Conservation (phyloP, 176 grass and related monocot species). For the Leersia perrieri region DNA sequence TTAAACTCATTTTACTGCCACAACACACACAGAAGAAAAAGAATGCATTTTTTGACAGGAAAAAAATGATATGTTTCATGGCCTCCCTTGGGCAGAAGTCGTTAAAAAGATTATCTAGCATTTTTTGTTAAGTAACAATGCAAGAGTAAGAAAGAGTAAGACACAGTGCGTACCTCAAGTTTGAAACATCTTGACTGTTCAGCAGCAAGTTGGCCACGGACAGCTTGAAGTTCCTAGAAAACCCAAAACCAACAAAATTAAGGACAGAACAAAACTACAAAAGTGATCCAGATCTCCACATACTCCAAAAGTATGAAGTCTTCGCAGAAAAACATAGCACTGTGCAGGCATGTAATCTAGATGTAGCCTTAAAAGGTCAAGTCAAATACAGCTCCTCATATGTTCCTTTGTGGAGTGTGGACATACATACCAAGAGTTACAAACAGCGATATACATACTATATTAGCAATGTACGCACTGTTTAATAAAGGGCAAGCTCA, state of each 20-base stretch:
- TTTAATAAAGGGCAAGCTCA: constrained; percentile 5
- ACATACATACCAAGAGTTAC: not conserved
- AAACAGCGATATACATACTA: not conserved
- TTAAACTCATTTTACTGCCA: not conserved
- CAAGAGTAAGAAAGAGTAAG: no score
- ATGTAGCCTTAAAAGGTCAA: not conserved
- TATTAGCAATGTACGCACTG: not conserved
- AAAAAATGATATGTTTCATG: not conserved
- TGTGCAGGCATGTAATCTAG: not conserved
- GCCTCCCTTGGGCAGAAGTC: not conserved
- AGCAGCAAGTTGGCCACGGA: constrained; percentile 89
- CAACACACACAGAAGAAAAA: not conserved
- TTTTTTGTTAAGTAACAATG: no score
- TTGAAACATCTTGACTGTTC: constrained; percentile 99
- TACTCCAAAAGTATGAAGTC: not conserved
- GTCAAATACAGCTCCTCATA: not conserved
- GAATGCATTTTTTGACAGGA: not conserved
- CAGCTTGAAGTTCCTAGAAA: constrained; percentile 93
- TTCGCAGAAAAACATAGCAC: not conserved
- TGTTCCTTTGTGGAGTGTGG: not conserved
- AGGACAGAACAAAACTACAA: not conserved
- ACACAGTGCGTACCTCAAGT: constrained; percentile 79
- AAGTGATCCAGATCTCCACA: not conserved
- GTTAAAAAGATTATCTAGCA: not conserved
- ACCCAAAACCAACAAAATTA: constrained; percentile 12